Conservation (phyloP, 2,329 filamentous ascomycete genomes). For the Westerdykella aurantiaca region DNA sequence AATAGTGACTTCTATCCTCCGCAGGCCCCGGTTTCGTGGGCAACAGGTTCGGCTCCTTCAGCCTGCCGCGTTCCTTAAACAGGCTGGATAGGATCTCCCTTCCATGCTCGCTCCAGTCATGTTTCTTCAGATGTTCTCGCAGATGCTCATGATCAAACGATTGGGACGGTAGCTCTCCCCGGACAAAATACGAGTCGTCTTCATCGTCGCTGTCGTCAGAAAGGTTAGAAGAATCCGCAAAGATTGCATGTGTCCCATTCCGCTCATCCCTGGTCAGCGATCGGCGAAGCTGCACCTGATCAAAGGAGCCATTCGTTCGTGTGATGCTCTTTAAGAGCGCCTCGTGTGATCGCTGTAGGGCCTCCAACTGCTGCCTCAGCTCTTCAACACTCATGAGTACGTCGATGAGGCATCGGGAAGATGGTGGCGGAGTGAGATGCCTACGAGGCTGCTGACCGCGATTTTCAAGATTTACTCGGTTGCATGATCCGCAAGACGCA, state of each 20-base stretch:
- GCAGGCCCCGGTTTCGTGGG: slow-evolving; percentile 37
- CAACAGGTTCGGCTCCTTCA: slow-evolving; percentile 42
- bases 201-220: slow-evolving; percentile 34
- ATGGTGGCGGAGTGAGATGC: too few species aligned
- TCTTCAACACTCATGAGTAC: slow-evolving; percentile 17
- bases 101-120: slow-evolving; percentile 40
- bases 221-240: slow-evolving; percentile 31
- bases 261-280: slow-evolving; percentile 17
- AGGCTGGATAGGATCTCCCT: slow-evolving; percentile 39
- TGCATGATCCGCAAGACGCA: too few species aligned
- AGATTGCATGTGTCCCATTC: slow-evolving; percentile 15
- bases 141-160: slow-evolving; percentile 42
- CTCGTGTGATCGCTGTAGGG: slow-evolving; percentile 30
- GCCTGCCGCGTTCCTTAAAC: slow-evolving; percentile 41
- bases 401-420: too few species aligned
- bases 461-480: too few species aligned
- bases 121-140: slow-evolving; percentile 40
- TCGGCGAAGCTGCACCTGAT: slow-evolving; percentile 18
- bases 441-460: too few species aligned
- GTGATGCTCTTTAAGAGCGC: slow-evolving; percentile 25
- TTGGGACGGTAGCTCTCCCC: slow-evolving; percentile 35
- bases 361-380: slow-evolving; percentile 29
- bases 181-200: slow-evolving; percentile 34
- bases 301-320: slow-evolving; percentile 23
- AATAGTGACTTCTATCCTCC: slow-evolving; percentile 40